Evolutionary conservation across 164 flowering plant species (phyloP).

Genomic region (Macadamia integrifolia): DNA sequence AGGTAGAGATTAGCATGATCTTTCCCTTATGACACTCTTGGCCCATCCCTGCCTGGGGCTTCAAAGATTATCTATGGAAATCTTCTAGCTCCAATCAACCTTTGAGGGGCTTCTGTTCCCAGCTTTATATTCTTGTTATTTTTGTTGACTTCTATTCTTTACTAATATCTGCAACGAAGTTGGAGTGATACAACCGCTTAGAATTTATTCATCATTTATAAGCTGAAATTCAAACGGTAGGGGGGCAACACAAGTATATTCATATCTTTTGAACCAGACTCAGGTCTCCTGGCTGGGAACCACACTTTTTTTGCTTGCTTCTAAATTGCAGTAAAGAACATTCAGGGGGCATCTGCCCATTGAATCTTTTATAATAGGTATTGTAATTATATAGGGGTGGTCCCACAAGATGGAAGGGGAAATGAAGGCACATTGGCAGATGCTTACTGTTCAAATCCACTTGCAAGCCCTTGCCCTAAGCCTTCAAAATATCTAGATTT

Average conservation of each 20-base stretch:
- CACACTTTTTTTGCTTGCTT: neutral
- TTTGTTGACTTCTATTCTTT: no score
- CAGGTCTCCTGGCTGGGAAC: no score
- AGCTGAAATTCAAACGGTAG: slow-evolving; percentile 6
- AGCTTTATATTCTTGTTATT: no score
- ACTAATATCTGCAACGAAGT: neutral
- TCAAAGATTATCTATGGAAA: no score
- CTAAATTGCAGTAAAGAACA: slow-evolving; percentile 30
- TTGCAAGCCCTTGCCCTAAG: slow-evolving; percentile 57
- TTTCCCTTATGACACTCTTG: no score
- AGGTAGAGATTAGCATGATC: no score
- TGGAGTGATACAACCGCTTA: neutral
- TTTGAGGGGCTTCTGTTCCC: no score
- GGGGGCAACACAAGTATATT: slow-evolving; percentile 4
- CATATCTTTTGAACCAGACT: slow-evolving; percentile 1
- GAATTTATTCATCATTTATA: neutral
- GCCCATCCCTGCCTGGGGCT: no score
- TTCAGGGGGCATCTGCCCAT: slow-evolving; percentile 49
- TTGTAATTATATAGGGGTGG: slow-evolving; percentile 40
- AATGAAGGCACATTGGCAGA: slow-evolving; percentile 34
- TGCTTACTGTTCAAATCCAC: slow-evolving; percentile 53
- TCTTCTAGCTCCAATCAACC: no score
- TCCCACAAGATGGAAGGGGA: neutral
- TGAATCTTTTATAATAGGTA: slow-evolving; percentile 47
- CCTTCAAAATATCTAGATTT: slow-evolving; percentile 30